Evolutionary conservation across 176 grass and related monocot species (phyloP).

Genomic region (sorghum (Sorghum bicolor)): Sorghum_bicolor_NCBIv3 NC_012873.2:67678501-67679000

Average conservation of each 20-base stretch:
- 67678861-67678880: background rate
- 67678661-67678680: background rate
- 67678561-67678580: conserved; percentile 97
- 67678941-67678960: background rate
- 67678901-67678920: background rate
- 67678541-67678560: conserved; percentile 77
- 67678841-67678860: background rate
- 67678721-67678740: background rate
- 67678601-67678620: conserved; percentile 98
- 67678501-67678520: conserved; percentile 50
- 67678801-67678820: background rate
- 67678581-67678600: conserved; percentile 72
- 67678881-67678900: background rate
- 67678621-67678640: conserved; percentile 82
- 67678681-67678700: background rate
- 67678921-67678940: background rate
- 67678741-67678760: background rate
- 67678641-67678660: conserved; percentile 9
- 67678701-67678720: background rate
- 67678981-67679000: conserved; percentile 37
- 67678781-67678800: background rate
- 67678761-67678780: background rate
- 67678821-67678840: background rate
- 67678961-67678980: background rate
- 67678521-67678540: conserved; percentile 89